Percentiles rank a stretch among this genome's conserved stretches.
These are phyloP conservation scores for Capsicum chinense DNA, from an alignment of 257 asterid genomes.

Conservation along the genomic window DNA sequence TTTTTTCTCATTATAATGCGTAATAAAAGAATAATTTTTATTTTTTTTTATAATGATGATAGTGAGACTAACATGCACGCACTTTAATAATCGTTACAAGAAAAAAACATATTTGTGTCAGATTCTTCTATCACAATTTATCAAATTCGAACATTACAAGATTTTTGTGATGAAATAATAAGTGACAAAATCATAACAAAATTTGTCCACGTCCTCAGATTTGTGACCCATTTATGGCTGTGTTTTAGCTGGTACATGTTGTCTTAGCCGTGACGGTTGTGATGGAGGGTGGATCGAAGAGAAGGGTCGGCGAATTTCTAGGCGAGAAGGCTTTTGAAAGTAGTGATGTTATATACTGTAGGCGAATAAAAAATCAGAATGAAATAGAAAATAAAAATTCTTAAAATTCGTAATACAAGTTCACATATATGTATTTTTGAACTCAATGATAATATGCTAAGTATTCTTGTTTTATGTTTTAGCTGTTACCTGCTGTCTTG, in stretches of 20 bases:
- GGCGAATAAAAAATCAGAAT: background rate
- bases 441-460: too few species aligned
- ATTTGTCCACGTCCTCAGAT: background rate
- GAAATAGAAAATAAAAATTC: too few species aligned
- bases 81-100: background rate
- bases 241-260: background rate
- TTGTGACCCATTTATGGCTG: background rate
- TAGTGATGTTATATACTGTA: background rate
- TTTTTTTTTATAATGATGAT: background rate
- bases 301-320: background rate
- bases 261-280: background rate
- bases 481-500: background rate
- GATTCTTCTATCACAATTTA: background rate
- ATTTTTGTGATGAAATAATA: background rate
- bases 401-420: too few species aligned
- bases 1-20: background rate
- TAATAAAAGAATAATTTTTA: too few species aligned
- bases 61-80: background rate
- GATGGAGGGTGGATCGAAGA: background rate
- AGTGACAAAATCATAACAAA: background rate
- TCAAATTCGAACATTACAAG: background rate
- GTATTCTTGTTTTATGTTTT: background rate
- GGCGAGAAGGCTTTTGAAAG: background rate
- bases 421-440: too few species aligned
- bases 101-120: background rate